Evolutionary conservation across 495 filamentous ascomycete species (phyloP).

Genomic region (Lepraria neglecta): DNA sequence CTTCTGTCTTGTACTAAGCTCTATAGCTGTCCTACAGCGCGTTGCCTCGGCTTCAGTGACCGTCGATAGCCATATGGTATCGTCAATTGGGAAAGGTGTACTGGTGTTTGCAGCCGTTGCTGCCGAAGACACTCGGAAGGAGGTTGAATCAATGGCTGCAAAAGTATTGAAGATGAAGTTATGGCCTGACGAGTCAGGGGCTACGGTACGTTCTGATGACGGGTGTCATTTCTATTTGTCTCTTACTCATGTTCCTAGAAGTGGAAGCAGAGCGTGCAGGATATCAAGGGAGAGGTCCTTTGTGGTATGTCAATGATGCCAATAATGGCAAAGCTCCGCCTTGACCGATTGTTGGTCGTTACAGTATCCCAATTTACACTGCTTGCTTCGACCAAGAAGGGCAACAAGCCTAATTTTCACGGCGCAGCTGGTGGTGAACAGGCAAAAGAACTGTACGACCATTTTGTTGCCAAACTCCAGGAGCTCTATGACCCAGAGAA

Average conservation of each 20-base stretch:
- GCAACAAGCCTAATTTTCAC: constrained; percentile 92
- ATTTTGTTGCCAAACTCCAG: constrained; percentile 71
- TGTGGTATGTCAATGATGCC: constrained; percentile 57
- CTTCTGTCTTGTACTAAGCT: constrained; percentile 16
- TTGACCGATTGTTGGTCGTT: constrained; percentile 6
- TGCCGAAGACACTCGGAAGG: constrained; percentile 83
- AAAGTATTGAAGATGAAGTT: constrained; percentile 86
- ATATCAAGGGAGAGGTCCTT: constrained; percentile 82
- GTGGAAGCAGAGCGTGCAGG: constrained; percentile 85
- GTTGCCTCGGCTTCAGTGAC: constrained; percentile 97
- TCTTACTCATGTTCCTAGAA: constrained; percentile 31
- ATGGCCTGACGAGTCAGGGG: constrained; percentile 68
- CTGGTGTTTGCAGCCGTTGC: constrained; percentile 88
- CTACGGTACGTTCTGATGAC: constrained; percentile 39
- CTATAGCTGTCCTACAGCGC: constrained; percentile 80
- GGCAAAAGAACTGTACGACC: constrained; percentile 73
- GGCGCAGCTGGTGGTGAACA: constrained; percentile 70
- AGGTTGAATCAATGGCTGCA: constrained; percentile 72
- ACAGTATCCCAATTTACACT: constrained; percentile 98
- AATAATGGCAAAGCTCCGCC: not conserved
- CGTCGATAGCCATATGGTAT: constrained; percentile 85
- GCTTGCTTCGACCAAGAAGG: constrained; percentile 85
- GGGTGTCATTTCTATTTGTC: constrained; percentile 12
- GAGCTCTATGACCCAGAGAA: constrained; percentile 64
- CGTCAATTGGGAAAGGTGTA: constrained; percentile 81